Percentiles rank a stretch among this genome's conserved stretches.
These are phyloP conservation scores for Tetrahymena malaccensis DNA, from an alignment of 73 alveolate genomes.

Conservation along the genomic window DNA sequence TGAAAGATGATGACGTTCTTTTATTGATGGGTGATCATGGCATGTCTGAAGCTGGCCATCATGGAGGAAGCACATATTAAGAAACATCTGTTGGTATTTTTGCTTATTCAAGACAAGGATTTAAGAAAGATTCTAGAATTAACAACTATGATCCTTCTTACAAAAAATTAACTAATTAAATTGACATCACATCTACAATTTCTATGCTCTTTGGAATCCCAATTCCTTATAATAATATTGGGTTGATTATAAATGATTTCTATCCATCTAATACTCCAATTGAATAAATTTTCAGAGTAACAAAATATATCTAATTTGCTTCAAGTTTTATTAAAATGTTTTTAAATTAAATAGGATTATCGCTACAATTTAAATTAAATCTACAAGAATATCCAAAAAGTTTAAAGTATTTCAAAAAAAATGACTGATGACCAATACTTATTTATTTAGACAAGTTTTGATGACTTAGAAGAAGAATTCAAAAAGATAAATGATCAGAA, in stretches of 20 bases:
- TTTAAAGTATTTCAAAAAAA: neutral
- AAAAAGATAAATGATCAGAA: neutral
- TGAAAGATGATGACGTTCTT: conserved; percentile 43
- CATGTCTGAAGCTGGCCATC: conserved; percentile 68
- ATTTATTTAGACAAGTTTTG: neutral
- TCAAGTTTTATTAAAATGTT: neutral
- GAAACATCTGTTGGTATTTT: conserved; percentile 42
- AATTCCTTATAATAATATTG: conserved; percentile 37
- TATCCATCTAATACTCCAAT: neutral
- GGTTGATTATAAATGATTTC: conserved; percentile 23
- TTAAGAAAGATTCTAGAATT: neutral
- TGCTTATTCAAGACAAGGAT: conserved; percentile 35
- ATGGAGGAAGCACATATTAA: conserved; percentile 56
- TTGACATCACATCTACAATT: conserved; percentile 36
- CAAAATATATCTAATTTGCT: neutral
- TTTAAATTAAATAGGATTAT: neutral
- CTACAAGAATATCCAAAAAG: neutral
- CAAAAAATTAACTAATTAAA: conserved; percentile 4
- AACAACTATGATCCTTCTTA: neutral
- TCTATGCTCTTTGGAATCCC: conserved; percentile 9
- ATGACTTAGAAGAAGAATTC: neutral
- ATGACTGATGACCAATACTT: neutral
- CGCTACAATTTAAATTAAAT: conserved; percentile 1
- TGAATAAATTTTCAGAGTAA: neutral
- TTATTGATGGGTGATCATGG: conserved; percentile 73